A percentile compares a stretch with the other conserved stretches of the same genome.
Evolutionary conservation across 768 basidiomycete genomes (phyloP).

Genomic region (Collybiopsis confluens): DNA sequence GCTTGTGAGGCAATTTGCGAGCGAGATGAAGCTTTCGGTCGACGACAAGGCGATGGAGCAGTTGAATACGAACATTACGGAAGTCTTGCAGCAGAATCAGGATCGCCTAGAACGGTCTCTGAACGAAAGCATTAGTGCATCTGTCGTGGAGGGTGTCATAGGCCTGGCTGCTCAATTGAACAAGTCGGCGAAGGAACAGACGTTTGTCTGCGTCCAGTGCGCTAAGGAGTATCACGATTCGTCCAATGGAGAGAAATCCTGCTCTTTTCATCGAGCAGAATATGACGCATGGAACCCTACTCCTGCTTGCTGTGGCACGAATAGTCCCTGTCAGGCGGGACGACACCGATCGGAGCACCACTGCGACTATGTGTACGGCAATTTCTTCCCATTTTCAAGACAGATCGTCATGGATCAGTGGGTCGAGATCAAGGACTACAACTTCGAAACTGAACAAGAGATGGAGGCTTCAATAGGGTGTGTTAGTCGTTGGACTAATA

Average conservation of each 20-base stretch:
- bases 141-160: constrained; percentile 32
- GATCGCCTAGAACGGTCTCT: constrained; percentile 23
- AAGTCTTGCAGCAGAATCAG: constrained; percentile 28
- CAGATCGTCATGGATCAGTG: constrained; percentile 27
- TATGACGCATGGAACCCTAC: constrained; percentile 29
- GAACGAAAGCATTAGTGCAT: constrained; percentile 28
- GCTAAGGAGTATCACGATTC: constrained; percentile 30
- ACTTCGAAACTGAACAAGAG: constrained; percentile 27
- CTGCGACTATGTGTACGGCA: constrained; percentile 36
- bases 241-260: constrained; percentile 33
- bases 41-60: constrained; percentile 38
- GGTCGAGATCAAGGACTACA: constrained; percentile 29
- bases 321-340: constrained; percentile 30
- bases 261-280: constrained; percentile 32
- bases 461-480: constrained; percentile 24
- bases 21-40: constrained; percentile 29
- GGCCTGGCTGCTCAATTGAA: constrained; percentile 29
- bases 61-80: constrained; percentile 29
- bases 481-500: constrained; percentile 31
- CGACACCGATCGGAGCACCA: constrained; percentile 34
- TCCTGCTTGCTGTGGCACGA: constrained; percentile 32
- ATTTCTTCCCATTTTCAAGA: constrained; percentile 30
- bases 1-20: constrained; percentile 33
- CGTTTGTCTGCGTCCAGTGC: constrained; percentile 35
- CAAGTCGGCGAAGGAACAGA: constrained; percentile 31